These are phyloP conservation scores for Calonectria hawksworthii DNA, from an alignment of 2,329 filamentous ascomycete species.

Conservation along the genomic window DNA sequence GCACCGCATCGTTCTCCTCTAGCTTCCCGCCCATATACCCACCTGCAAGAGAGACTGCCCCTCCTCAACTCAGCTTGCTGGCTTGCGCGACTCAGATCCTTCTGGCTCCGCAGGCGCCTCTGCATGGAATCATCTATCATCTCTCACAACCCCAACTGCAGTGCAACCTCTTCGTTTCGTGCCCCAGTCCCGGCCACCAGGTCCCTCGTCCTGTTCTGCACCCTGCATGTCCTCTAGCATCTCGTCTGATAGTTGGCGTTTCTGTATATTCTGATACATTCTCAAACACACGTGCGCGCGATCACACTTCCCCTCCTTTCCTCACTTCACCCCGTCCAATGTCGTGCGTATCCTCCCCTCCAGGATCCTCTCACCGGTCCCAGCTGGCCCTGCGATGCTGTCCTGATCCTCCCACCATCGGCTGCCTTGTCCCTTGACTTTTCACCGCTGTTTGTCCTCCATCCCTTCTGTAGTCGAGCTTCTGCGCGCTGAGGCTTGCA, in stretches of 20 bases:
- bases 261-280: slow-evolving; percentile 28
- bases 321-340: slow-evolving; percentile 35
- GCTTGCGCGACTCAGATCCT: slow-evolving; percentile 11
- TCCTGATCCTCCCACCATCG: slow-evolving; percentile 14
- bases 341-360: slow-evolving; percentile 43
- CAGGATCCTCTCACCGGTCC: slow-evolving; percentile 40
- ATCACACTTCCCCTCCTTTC: slow-evolving; percentile 33
- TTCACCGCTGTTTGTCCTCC: slow-evolving; percentile 45
- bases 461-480: slow-evolving; percentile 12
- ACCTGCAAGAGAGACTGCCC: slow-evolving; percentile 9
- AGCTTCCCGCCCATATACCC: slow-evolving; percentile 28
- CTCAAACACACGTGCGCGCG: slow-evolving; percentile 21
- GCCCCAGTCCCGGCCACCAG: slow-evolving; percentile 35
- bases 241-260: slow-evolving; percentile 20
- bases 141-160: slow-evolving; percentile 31
- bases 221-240: slow-evolving; percentile 21
- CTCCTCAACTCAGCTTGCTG: slow-evolving; percentile 29
- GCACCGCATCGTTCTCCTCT: slow-evolving; percentile 30
- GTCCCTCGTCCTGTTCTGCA: slow-evolving; percentile 27
- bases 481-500: slow-evolving; percentile 37
- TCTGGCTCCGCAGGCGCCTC: slow-evolving; percentile 19
- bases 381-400: slow-evolving; percentile 15
- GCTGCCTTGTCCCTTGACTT: background rate
- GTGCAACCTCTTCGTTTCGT: slow-evolving; percentile 37
- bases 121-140: slow-evolving; percentile 29